Conservation (phyloP, 768 basidiomycete species). For the Leccinum sublutescens region DNA sequence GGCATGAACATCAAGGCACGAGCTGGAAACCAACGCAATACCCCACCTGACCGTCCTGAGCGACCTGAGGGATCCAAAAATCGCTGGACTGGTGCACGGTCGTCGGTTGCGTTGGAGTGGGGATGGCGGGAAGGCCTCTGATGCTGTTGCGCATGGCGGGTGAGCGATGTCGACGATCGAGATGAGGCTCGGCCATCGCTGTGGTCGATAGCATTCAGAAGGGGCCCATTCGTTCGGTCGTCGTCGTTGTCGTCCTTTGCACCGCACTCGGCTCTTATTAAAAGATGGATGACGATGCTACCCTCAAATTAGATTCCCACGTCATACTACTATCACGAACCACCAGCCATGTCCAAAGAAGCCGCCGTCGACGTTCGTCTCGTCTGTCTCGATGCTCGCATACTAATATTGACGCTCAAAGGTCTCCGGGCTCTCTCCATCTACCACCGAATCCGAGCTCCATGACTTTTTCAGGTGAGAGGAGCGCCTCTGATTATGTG, state of each 20-base stretch:
- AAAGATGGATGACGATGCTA: background rate
- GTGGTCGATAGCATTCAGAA: background rate
- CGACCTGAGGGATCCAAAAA: slow-evolving; percentile 90
- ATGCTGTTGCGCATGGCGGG: slow-evolving; percentile 19
- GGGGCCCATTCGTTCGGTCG: slow-evolving; percentile 2
- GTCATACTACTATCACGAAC: background rate
- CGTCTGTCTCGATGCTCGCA: background rate
- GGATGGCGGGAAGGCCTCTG: slow-evolving; percentile 32
- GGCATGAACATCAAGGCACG: background rate
- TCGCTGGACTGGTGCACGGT: slow-evolving; percentile 45
- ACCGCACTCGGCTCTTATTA: slow-evolving; percentile 8
- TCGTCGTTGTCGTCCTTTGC: slow-evolving; percentile 10
- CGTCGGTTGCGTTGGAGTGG: slow-evolving; percentile 3
- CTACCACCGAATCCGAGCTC: slow-evolving; percentile 66
- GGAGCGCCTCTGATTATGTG: slow-evolving; percentile 17
- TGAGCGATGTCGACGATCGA: slow-evolving; percentile 4
- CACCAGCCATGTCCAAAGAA: slow-evolving; percentile 20
- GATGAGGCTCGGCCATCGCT: slow-evolving; percentile 20
- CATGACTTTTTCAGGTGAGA: slow-evolving; percentile 78
- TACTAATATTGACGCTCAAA: slow-evolving; percentile 25
- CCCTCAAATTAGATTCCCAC: slow-evolving; percentile 14
- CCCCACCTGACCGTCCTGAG: slow-evolving; percentile 74
- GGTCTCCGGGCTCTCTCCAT: slow-evolving; percentile 70
- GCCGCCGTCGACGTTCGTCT: slow-evolving; percentile 37
- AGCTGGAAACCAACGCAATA: background rate